Conservation (phyloP, 2,329 filamentous ascomycete species). For the Fusarium sp. region DNA sequence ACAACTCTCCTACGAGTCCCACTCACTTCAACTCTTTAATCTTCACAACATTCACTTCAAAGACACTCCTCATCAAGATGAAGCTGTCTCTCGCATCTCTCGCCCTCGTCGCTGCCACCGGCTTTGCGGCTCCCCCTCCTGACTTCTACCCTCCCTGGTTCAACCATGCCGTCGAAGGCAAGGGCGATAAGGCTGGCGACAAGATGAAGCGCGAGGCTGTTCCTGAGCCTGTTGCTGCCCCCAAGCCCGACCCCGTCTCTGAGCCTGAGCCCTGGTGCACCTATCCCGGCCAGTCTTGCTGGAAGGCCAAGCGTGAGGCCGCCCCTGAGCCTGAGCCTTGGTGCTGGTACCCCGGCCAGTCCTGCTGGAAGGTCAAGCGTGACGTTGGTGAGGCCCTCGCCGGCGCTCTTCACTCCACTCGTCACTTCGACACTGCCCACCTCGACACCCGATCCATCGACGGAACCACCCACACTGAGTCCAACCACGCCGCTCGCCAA, state of each 20-base stretch:
- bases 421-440: constrained; percentile 2
- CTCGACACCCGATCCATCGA: constrained; percentile 49
- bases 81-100: constrained; percentile 51
- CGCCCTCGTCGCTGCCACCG: constrained; percentile 40
- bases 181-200: constrained; percentile 8
- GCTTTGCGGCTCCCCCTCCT: constrained; percentile 23
- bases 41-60: constrained; percentile 25
- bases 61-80: constrained; percentile 41
- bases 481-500: constrained; percentile 56
- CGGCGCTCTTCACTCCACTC: constrained; percentile 48
- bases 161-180: not conserved
- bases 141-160: constrained; percentile 7
- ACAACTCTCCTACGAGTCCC: constrained; percentile 39
- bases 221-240: not conserved
- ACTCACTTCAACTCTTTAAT: constrained; percentile 24
- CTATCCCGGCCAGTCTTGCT: constrained; percentile 32
- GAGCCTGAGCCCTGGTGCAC: constrained; percentile 30
- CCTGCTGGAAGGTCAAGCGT: constrained; percentile 61
- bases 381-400: constrained; percentile 56
- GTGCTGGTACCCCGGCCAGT: constrained; percentile 58
- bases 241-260: not conserved
- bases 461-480: constrained; percentile 39
- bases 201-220: constrained; percentile 13
- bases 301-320: constrained; percentile 37
- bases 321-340: constrained; percentile 48